Evolutionary conservation across 106 monocot genomes (phyloP).

Genomic region (Apostasia ramifera): DNA sequence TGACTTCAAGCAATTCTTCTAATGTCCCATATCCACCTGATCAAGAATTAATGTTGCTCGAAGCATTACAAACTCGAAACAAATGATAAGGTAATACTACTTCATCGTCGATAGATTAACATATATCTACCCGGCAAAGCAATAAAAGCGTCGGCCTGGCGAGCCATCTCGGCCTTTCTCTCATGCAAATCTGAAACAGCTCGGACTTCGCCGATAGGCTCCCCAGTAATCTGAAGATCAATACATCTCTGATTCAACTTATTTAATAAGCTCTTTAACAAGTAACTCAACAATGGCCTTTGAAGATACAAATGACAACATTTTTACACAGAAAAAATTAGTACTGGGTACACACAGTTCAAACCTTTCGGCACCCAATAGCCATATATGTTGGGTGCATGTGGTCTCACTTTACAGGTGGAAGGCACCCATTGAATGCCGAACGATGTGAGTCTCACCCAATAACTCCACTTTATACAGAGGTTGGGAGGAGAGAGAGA

Average conservation of each 20-base stretch:
- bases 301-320: background rate
- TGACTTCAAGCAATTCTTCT: slow-evolving; percentile 59
- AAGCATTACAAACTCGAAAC: background rate
- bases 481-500: too few species aligned
- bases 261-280: background rate
- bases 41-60: background rate
- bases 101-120: background rate
- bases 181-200: slow-evolving; percentile 76
- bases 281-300: background rate
- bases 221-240: slow-evolving; percentile 42
- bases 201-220: slow-evolving; percentile 55
- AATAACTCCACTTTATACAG: too few species aligned
- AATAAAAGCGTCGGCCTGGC: slow-evolving; percentile 80
- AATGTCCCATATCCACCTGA: slow-evolving; percentile 80
- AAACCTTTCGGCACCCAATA: too few species aligned
- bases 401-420: too few species aligned
- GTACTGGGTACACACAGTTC: background rate
- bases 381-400: too few species aligned
- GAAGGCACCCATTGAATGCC: too few species aligned
- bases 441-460: too few species aligned
- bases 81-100: background rate
- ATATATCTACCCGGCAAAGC: slow-evolving; percentile 58
- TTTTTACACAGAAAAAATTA: too few species aligned
- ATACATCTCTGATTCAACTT: background rate
- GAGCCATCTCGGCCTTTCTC: slow-evolving; percentile 77